phyloP scores from a whole-genome alignment of 202 grass and related monocot genomes.

The Elaeis oleifera region DNA sequence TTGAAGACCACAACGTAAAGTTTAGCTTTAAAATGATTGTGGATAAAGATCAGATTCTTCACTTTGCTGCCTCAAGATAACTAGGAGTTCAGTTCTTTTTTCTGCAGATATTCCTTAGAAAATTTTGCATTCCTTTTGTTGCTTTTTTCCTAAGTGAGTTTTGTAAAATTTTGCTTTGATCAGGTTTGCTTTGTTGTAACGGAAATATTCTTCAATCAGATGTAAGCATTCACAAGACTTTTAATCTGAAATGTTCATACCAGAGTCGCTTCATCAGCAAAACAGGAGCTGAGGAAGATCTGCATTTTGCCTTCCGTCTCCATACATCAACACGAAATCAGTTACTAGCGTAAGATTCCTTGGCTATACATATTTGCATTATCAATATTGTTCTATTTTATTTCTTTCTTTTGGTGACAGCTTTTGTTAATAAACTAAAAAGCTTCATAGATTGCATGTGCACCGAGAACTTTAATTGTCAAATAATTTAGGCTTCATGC shows the following conservation, averaged over 20 bases:
- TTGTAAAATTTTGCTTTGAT: too few species aligned
- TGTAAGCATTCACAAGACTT: conserved; percentile 12
- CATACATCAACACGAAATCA: background rate
- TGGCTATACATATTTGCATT: background rate
- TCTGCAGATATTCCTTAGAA: too few species aligned
- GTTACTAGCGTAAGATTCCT: background rate
- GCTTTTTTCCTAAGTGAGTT: too few species aligned
- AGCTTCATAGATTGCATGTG: too few species aligned
- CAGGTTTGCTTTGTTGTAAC: conserved; percentile 1
- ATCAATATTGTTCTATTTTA: background rate
- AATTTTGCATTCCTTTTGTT: too few species aligned
- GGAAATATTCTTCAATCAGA: conserved; percentile 9
- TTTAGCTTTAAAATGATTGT: too few species aligned
- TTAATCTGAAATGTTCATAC: background rate
- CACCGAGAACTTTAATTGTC: too few species aligned
- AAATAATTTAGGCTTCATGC: too few species aligned
- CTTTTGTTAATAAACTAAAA: too few species aligned
- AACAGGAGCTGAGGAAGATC: conserved; percentile 4
- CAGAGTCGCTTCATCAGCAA: background rate
- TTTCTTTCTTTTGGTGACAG: background rate
- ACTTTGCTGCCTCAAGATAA: too few species aligned
- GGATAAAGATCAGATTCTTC: too few species aligned
- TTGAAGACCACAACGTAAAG: too few species aligned
- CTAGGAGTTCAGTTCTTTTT: background rate
- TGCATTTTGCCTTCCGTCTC: background rate